Evolutionary conservation across 2,329 filamentous ascomycete species (phyloP), one percentile per base, ranked within the genome.

Genomic region (Microcyclospora tardicrescens): DNA sequence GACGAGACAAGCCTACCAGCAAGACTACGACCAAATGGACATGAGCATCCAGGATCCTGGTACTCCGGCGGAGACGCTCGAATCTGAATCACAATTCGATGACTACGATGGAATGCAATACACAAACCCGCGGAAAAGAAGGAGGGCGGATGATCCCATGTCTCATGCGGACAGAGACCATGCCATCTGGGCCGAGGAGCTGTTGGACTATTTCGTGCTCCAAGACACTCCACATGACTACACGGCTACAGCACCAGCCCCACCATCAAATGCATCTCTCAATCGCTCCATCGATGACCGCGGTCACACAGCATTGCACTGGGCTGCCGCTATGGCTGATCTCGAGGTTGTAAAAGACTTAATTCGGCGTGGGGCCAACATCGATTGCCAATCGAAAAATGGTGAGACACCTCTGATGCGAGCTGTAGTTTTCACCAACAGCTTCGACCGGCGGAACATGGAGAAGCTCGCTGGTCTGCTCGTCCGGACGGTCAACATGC

Each of bases 261-360:
- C 89, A 2, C 91, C 91, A 0, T 68, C 77, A 28, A 81, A 85
- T 57, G 93, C 94, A 53, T 80, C 93, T 55, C 79, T 93, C 5
- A 82, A 98, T 61, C 83, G 84, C 59, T 72, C 80, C n/a, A 95
- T 98, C 45, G 91, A 98, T 58, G 82, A 86, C 33, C 86, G 93
- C 52, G 80, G 81, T 9, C 87, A 96, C 55, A 93, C 86, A 2
- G 87, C 89, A 5, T 73, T 98, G 48, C 91, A 98, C 58, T 98
- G 91, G 91, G 91, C 87, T 13, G 86, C 85, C 38, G 85, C 91
- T 16, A 98, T 98, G 89, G 91, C 91, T 42, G 91, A 96, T 50
- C 69, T 95, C 24, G 83, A 89, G 35, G 84, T 96, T 12, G 84
- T 95, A 44, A 85, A 81, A 59, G 82, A 93, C 59, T 69, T 98